Base-by-base conservation (phyloP, 2,329 filamentous ascomycete genomes). In the Monascus ruber region DNA sequence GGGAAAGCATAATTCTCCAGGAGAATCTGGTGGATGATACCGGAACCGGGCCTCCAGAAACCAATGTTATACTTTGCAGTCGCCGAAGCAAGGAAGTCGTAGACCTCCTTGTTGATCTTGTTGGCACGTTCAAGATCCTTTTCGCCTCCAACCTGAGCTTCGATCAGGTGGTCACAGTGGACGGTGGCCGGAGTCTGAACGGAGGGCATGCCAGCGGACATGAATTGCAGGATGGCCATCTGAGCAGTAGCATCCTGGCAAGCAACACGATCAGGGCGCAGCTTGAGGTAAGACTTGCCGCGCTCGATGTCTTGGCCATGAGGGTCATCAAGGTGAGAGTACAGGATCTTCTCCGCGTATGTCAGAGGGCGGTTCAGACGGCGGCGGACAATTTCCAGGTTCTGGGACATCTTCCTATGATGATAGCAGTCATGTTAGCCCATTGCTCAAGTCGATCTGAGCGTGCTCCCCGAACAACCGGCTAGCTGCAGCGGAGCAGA, bases 21-120 rank as follows among this genome's bases (percentile, higher is more conserved):
- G 48, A 96, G 70, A 61, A 96, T 96, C 75, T 96, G 91, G 73
- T 98, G 91, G 56, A 98, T 98, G 65, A 96, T 98, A 76, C 91
- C 91, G 63, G 89, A 95, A 55, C 91, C 91, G 50, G 91, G 91
- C 68, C 79, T 86, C 91, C 91, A 98, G 82, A 96, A 96, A 74
- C 91, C 91, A 66, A 96, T 96, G 77, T 96, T 89, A 77, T 96
- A 98, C 76, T 96, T 98, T 61, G 88, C 88, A 66, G 89, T 96
- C 50, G 89, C 84, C 47, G 81, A 81, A 46, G 87, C 78, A 62
- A 98, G 72, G 77, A 98, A 98, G 70, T 96, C 84, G 72, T 96
- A 98, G 54, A 98, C 91, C 70, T 96, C 89, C 77, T 93, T 94
- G 81, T 96, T 96, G 72, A 94, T 94, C 54, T 80, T 77, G 59